Evolutionary conservation across 1,284 basidiomycete species (phyloP), one percentile per base, ranked within the genome.

Genomic region (Chondrostereum purpureum): DNA sequence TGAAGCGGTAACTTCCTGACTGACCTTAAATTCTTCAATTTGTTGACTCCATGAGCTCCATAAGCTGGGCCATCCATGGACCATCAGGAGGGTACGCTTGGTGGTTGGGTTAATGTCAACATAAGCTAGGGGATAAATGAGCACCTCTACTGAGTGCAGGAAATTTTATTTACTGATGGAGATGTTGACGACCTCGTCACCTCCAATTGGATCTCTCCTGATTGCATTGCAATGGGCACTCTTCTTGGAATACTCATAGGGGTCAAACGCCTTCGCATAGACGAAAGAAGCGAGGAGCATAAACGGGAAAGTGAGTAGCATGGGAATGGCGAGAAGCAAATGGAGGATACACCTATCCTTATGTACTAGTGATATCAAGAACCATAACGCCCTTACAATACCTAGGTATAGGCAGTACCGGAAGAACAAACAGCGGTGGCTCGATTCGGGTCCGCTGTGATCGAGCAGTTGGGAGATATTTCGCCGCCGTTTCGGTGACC

Each of bases 21-120:
- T 17, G 51, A 75, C 82, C 63, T 77, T 59, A 58, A 86, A 79
- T 49, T 76, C 73, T 43, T 75, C 61, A 11, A 87, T 83, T 54
- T 87, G 83, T 36, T 71, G 72, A 18, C 75, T 70, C 84, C 83
- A 87, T 17, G 73, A 75, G 44, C 75, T 78, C 84, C 83, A 87
- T 5, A 85, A 59, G 53, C 78, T 72, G 1, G 83, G 84, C 83
- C 83, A 87, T 2, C 83, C 84, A 53, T 87, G 84, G 0, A 85
- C 76, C 68, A 87, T 70, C 18, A 87, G 33, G 4, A 86, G 59
- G 0, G 78, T 73, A 11, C 61, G 63, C 23, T 69, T 56, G 3
- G 74, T 73, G 1, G 49, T 50, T 5, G 75, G 69, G 50, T 85
- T 84, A 41, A 83, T 56, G 36, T 86, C 73, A 14, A 80, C 72